phyloP scores from a whole-genome alignment of 176 grass and related monocot species.

The Bonia amplexicaulis region DNA sequence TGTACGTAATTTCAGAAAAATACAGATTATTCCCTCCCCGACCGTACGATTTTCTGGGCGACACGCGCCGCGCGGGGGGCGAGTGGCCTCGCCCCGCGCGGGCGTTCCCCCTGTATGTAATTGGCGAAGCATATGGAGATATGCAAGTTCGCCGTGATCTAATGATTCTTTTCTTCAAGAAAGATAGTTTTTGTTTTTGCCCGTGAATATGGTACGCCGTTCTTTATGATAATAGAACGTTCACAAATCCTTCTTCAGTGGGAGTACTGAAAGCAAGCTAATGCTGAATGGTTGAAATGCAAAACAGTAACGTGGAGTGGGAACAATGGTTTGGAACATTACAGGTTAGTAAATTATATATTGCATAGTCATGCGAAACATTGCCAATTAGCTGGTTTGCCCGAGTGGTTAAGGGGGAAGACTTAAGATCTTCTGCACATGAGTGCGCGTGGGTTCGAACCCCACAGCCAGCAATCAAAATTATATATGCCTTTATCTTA shows the following conservation, averaged over 20 bases:
- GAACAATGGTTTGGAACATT: not conserved
- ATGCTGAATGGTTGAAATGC: not conserved
- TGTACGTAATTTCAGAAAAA: no score
- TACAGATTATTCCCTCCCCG: no score
- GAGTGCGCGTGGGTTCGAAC: slow-evolving; percentile 89
- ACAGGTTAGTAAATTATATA: no score
- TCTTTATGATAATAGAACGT: not conserved
- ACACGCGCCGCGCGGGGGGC: no score
- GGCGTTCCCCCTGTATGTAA: no score
- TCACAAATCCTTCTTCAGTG: not conserved
- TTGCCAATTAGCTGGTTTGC: slow-evolving; percentile 54
- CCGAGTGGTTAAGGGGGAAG: slow-evolving; percentile 99
- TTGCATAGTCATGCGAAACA: fast-evolving
- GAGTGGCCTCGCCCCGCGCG: no score
- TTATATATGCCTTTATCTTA: no score
- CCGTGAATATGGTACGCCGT: not conserved
- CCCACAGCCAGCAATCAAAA: slow-evolving; percentile 55
- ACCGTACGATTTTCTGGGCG: no score
- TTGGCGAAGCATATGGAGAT: no score
- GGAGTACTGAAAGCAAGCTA: not conserved
- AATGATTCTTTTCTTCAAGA: not conserved
- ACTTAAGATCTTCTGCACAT: slow-evolving; percentile 91
- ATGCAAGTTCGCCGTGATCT: no score
- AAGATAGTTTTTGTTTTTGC: not conserved
- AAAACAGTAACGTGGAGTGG: not conserved